phyloP scores from a whole-genome alignment of 129 eudicot species.

The Cynara cardunculus region DNA sequence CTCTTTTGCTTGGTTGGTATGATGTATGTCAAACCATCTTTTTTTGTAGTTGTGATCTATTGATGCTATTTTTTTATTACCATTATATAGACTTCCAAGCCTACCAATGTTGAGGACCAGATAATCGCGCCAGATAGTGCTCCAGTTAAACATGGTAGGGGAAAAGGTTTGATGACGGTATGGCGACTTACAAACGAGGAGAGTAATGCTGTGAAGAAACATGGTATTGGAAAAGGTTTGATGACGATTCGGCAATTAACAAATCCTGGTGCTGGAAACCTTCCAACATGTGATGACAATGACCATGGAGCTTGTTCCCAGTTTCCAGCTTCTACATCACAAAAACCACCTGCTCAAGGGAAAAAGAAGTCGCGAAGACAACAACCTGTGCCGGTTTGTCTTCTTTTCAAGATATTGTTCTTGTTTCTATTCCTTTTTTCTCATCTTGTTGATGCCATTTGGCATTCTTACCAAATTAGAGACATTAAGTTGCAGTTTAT shows the following conservation, averaged over 20 bases:
- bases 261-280: conserved; percentile 36
- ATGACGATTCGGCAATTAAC: conserved; percentile 59
- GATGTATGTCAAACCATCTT: not conserved
- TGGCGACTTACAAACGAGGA: conserved; percentile 35
- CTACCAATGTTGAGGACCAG: conserved; percentile 34
- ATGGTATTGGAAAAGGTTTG: conserved; percentile 89
- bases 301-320: conserved; percentile 27
- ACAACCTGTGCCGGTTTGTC: conserved; percentile 46
- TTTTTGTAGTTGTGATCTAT: conserved; percentile 3
- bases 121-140: conserved; percentile 25
- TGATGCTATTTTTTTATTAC: conserved; percentile 6
- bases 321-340: conserved; percentile 24
- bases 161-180: conserved; percentile 86
- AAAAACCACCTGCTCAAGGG: conserved; percentile 28
- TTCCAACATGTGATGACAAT: conserved; percentile 30
- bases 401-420: conserved; percentile 1
- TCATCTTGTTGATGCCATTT: not conserved
- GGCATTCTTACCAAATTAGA: conserved; percentile 2
- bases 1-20: conserved; percentile 1
- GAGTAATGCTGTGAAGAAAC: conserved; percentile 38
- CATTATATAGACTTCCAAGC: conserved; percentile 35
- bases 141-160: conserved; percentile 63
- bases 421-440: conserved; percentile 1
- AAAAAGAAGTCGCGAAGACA: conserved; percentile 53
- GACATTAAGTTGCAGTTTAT: conserved; percentile 3